phyloP scores from a whole-genome alignment of 768 basidiomycete species.

The Termitomyces sp. region DNA sequence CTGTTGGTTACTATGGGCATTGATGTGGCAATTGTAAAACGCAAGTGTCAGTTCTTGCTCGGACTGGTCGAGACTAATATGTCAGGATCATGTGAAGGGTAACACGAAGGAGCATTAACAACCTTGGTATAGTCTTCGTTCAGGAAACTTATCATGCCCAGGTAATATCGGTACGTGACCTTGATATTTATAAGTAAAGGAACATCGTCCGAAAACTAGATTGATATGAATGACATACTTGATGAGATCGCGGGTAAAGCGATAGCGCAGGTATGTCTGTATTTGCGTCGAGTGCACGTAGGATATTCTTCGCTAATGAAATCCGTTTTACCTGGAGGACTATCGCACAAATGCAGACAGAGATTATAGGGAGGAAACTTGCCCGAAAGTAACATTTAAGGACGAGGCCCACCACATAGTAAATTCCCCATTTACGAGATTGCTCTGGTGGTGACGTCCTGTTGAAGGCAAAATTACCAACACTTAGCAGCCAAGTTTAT shows the following conservation, averaged over 20 bases:
- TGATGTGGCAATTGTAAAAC: constrained; percentile 75
- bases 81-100: neutral
- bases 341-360: neutral
- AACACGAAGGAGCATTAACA: constrained; percentile 7
- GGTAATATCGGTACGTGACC: constrained; percentile 93
- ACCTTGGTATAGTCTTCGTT: constrained; percentile 90
- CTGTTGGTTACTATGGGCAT: constrained; percentile 77
- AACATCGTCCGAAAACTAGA: neutral
- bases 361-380: constrained; percentile 25
- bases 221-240: constrained; percentile 39
- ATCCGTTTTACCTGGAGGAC: constrained; percentile 75
- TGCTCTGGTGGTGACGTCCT: constrained; percentile 67
- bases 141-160: constrained; percentile 91
- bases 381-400: constrained; percentile 95
- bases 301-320: constrained; percentile 86
- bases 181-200: constrained; percentile 26
- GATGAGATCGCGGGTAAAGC: constrained; percentile 79
- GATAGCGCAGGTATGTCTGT: constrained; percentile 77
- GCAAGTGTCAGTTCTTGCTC: constrained; percentile 85
- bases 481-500: neutral
- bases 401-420: constrained; percentile 86
- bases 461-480: constrained; percentile 1
- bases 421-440: constrained; percentile 87
- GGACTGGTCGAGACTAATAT: constrained; percentile 39
- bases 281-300: constrained; percentile 83